Base-by-base conservation (phyloP, 1,284 basidiomycete genomes). In the Microbotryum lychnidis-dioicae region DNA sequence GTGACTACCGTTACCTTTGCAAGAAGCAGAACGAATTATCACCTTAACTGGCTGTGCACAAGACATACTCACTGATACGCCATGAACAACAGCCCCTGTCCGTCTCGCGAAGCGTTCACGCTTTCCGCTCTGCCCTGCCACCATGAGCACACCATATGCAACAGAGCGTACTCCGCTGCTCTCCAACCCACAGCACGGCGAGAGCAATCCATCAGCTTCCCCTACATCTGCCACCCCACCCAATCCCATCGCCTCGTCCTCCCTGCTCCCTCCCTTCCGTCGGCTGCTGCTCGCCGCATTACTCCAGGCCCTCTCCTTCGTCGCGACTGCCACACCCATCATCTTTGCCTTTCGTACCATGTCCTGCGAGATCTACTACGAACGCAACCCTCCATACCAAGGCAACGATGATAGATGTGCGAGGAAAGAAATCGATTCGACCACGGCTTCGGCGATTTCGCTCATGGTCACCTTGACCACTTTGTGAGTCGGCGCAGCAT, bases 341-440 rank as follows among this genome's bases (percentile, higher is more conserved):
- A 69, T 77, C 44, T 77, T 75, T 66, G 67, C 70, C 16, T 72
- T 75, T 62, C 58, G 71, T 20, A 60, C 69, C n/a, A 74, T 76
- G 70, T 70, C 74, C 1, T 76, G 76, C 58, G 72, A 76, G 10
- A 72, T 72, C 50, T 75, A 73, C 52, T 75, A 74, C 63, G 60
- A 64, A 58, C 66, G 63, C 4, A 47, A 44, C 2, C 33, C 44
- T 6, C 52, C 52, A 6, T 62, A 54, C 46, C 45, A 64, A 21
- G 70, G 65, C 54, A 23, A 47, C 1, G 69, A 68, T 0, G 75
- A 77, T 57, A 23, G 70, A 33, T 76, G 76, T 58, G 60, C 65
- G 4, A 33, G 72, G 2, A 66, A 65, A 5, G 60, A 56, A 5
- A 69, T 76, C 16, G 75, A 76, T 25, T 57, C 65, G 2, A 18